Evolutionary conservation across 2,329 filamentous ascomycete species (phyloP).

Genomic region (Stylonectria norvegica): DNA sequence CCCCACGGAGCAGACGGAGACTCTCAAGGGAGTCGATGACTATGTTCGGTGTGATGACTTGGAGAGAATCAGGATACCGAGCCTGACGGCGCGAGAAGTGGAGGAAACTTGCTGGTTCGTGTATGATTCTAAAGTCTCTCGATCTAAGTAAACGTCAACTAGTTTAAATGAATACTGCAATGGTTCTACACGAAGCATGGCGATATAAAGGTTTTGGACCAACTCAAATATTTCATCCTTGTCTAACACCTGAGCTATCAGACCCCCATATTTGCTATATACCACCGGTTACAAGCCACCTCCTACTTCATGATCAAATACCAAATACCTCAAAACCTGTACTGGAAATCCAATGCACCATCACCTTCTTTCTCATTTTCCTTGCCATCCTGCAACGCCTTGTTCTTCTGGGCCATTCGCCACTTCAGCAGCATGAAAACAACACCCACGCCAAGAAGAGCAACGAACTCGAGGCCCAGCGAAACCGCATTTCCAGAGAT

Average conservation of each 20-base stretch:
- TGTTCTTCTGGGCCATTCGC: not conserved
- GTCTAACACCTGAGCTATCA: not conserved
- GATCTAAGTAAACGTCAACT: not conserved
- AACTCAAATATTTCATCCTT: not conserved
- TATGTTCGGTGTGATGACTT: constrained; percentile 2
- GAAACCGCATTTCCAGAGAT: constrained; percentile 30
- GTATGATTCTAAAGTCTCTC: not conserved
- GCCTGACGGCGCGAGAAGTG: not conserved
- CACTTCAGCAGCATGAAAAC: constrained; percentile 19
- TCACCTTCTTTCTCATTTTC: not conserved
- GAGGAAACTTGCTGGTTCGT: not conserved
- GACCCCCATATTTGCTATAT: no score
- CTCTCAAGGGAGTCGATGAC: not conserved
- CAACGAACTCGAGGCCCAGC: constrained; percentile 25
- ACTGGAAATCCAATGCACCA: not conserved
- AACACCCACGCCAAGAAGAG: constrained; percentile 22
- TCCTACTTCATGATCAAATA: not conserved
- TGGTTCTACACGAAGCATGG: no score
- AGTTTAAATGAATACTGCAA: no score
- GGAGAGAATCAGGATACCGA: constrained; percentile 1
- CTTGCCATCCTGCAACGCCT: not conserved
- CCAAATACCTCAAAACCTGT: not conserved
- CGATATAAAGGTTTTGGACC: no score
- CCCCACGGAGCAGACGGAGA: not conserved
- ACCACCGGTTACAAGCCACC: no score